A percentile compares a stretch with the other conserved stretches of the same genome.
phyloP scores from a whole-genome alignment of 352 stramenopile species.

The Globisporangium uncinulatum region DNA sequence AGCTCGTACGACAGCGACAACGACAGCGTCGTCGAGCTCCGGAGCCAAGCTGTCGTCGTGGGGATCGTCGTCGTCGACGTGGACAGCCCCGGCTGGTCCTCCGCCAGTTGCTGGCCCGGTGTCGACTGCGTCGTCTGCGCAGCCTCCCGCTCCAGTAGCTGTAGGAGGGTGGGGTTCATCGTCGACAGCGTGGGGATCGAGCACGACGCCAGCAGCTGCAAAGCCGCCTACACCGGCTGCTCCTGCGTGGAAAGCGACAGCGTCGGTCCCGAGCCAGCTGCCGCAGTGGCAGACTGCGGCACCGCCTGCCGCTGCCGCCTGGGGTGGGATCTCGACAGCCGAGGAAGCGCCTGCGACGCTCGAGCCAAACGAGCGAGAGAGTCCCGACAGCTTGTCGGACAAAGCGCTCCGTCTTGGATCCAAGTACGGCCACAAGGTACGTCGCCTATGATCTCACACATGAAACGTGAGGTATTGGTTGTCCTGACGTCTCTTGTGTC shows the following conservation, averaged over 20 bases:
- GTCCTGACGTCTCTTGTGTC: background rate
- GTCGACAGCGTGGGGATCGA: slow-evolving; percentile 21
- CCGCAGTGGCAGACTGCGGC: slow-evolving; percentile 7
- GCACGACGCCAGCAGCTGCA: slow-evolving; percentile 2
- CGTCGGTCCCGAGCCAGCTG: slow-evolving; percentile 5
- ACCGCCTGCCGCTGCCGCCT: background rate
- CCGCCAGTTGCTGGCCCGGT: slow-evolving; percentile 7
- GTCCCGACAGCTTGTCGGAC: slow-evolving; percentile 38
- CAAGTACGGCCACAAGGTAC: slow-evolving; percentile 68
- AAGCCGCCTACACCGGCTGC: slow-evolving; percentile 1
- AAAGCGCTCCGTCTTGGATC: slow-evolving; percentile 61
- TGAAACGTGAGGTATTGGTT: too few relatives aligned
- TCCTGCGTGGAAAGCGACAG: slow-evolving; percentile 15
- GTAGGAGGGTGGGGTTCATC: slow-evolving; percentile 13
- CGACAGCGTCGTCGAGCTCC: background rate
- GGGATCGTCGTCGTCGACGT: slow-evolving; percentile 3
- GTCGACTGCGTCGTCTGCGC: background rate
- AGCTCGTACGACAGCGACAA: background rate
- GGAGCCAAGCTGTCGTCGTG: slow-evolving; percentile 4
- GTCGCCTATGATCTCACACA: background rate
- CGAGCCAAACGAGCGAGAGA: slow-evolving; percentile 6
- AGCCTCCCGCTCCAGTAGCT: slow-evolving; percentile 6
- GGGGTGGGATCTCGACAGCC: background rate
- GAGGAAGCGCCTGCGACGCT: background rate
- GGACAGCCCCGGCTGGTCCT: slow-evolving; percentile 6